phyloP scores from a whole-genome alignment of 106 monocot species.

The Narthecium ossifragum region DNA sequence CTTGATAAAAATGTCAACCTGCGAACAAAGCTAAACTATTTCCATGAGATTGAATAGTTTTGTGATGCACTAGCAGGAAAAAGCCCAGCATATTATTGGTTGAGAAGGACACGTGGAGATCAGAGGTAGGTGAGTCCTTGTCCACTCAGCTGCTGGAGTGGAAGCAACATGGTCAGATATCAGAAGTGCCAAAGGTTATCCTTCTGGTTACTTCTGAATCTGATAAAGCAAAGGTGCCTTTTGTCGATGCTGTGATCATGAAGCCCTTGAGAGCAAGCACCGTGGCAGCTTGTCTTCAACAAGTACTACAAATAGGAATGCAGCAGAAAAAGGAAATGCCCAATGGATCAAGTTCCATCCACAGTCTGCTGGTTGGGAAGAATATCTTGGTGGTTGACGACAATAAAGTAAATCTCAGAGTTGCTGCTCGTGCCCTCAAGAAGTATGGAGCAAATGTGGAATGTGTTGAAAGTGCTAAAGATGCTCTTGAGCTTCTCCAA shows the following conservation, averaged over 20 bases:
- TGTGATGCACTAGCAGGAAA: too few species aligned
- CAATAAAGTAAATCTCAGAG: constrained; percentile 85
- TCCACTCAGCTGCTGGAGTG: constrained; percentile 24
- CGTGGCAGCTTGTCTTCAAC: constrained; percentile 69
- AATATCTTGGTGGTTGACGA: constrained; percentile 96
- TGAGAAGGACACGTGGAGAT: constrained; percentile 60
- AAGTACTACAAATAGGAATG: constrained; percentile 41
- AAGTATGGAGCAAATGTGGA: constrained; percentile 87
- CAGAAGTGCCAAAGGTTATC: constrained; percentile 44
- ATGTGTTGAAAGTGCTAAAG: constrained; percentile 87
- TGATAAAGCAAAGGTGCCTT: constrained; percentile 34
- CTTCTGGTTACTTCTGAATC: constrained; percentile 58
- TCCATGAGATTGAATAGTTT: too few species aligned
- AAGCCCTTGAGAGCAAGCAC: constrained; percentile 86
- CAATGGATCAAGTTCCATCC: constrained; percentile 43
- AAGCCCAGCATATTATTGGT: constrained; percentile 52
- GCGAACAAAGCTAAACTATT: too few species aligned
- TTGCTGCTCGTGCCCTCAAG: constrained; percentile 79
- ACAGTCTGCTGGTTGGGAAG: constrained; percentile 59
- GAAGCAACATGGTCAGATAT: constrained; percentile 25
- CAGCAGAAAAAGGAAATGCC: constrained; percentile 31
- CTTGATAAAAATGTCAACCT: too few species aligned
- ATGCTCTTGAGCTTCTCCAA: constrained; percentile 74
- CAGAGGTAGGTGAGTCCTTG: constrained; percentile 19
- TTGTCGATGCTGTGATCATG: constrained; percentile 46